Percentiles rank a stretch among this genome's conserved stretches.
Conservation (phyloP, 2,329 filamentous ascomycete species). For the Colletotrichum musae region DNA sequence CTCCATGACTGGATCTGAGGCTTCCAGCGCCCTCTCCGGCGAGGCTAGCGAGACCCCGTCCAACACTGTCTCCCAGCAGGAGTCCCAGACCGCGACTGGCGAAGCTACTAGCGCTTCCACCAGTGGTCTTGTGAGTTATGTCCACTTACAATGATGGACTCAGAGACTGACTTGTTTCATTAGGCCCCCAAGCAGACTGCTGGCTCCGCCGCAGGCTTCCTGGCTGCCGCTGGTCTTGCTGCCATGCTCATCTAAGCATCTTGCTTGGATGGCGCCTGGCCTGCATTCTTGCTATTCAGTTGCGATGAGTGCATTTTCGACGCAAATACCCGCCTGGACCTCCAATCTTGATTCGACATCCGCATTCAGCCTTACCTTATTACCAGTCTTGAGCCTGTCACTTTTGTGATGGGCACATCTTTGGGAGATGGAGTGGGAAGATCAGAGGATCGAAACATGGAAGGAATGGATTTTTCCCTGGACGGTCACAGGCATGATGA, state of each 20-base stretch:
- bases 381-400: constrained; percentile 26
- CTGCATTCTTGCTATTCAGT: constrained; percentile 33
- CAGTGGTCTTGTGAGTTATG: constrained; percentile 45
- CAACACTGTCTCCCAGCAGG: constrained; percentile 28
- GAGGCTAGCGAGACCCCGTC: constrained; percentile 41
- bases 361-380: constrained; percentile 44
- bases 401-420: constrained; percentile 30
- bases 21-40: constrained; percentile 44
- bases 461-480: constrained; percentile 26
- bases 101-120: constrained; percentile 26
- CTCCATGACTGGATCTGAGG: constrained; percentile 44
- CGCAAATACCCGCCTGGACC: constrained; percentile 58
- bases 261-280: constrained; percentile 8
- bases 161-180: constrained; percentile 7
- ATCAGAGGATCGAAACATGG: constrained; percentile 28
- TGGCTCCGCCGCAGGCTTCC: constrained; percentile 58
- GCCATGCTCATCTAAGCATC: constrained; percentile 62
- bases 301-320: constrained; percentile 55
- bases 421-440: constrained; percentile 25
- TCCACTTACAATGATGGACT: neutral
- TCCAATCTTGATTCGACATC: constrained; percentile 44
- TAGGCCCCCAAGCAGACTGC: constrained; percentile 52
- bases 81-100: constrained; percentile 20
- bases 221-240: constrained; percentile 65
- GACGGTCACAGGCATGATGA: constrained; percentile 51